A percentile compares a stretch with the other conserved stretches of the same genome.
phyloP scores from a whole-genome alignment of 75 land plant species.

The Chamaecyparis obtusa region DNA sequence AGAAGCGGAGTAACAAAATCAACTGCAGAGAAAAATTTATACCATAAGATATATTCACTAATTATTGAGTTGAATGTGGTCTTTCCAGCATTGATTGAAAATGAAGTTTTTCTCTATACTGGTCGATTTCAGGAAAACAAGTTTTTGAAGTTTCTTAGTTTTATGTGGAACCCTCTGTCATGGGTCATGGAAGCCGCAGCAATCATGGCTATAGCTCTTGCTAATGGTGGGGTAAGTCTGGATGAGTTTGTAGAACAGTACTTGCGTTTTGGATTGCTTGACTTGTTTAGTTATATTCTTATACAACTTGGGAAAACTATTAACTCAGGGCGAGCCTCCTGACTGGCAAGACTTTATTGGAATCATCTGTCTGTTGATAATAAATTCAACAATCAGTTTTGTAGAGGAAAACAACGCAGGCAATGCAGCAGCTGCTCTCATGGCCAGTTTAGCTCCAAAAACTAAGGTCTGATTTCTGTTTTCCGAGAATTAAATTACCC shows the following conservation, averaged over 20 bases:
- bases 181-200: conserved; percentile 87
- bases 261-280: neutral
- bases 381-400: conserved; percentile 82
- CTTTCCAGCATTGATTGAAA: neutral
- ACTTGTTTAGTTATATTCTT: neutral
- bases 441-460: conserved; percentile 83
- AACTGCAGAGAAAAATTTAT: neutral
- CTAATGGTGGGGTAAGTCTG: conserved; percentile 63
- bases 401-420: conserved; percentile 90
- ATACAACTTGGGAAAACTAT: neutral
- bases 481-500: neutral
- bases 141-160: conserved; percentile 57
- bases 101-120: neutral
- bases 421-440: conserved; percentile 81
- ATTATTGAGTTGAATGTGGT: neutral
- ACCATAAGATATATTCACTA: neutral
- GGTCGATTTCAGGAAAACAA: conserved; percentile 51
- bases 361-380: conserved; percentile 51
- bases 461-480: conserved; percentile 45
- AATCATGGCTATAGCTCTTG: conserved; percentile 69
- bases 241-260: neutral
- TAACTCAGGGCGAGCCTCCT: conserved; percentile 57
- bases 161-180: conserved; percentile 82
- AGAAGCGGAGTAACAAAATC: neutral
- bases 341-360: conserved; percentile 92